These are phyloP conservation scores for Cenococcum geophilum DNA, from an alignment of 495 filamentous ascomycete genomes.

Conservation along the genomic window DNA sequence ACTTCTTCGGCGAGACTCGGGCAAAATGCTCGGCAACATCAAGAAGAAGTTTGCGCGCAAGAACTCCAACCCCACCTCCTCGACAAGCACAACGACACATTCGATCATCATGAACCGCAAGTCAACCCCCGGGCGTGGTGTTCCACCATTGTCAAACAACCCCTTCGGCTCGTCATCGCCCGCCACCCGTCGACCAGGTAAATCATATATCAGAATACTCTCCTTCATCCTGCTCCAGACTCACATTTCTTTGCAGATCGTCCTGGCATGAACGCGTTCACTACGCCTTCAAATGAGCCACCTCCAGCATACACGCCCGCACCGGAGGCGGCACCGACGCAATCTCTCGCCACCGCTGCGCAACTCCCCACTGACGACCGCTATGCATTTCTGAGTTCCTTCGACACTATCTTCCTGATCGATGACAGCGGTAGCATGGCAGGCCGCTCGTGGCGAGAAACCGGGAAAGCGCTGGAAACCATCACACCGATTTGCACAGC, in stretches of 20 bases:
- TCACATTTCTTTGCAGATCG: conserved; percentile 29
- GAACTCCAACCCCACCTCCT: conserved; percentile 8
- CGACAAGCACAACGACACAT: not conserved
- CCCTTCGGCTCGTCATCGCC: conserved; percentile 22
- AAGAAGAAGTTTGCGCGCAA: conserved; percentile 25
- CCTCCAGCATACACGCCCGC: conserved; percentile 45
- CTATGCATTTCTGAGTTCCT: conserved; percentile 76
- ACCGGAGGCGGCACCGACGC: conserved; percentile 12
- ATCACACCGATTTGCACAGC: conserved; percentile 82
- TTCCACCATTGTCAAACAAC: conserved; percentile 13
- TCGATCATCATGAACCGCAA: not conserved
- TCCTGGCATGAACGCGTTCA: conserved; percentile 39
- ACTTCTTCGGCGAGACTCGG: not conserved
- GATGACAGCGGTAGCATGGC: conserved; percentile 90
- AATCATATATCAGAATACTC: conserved; percentile 7
- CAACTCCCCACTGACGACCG: conserved; percentile 49
- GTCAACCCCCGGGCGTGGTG: conserved; percentile 6
- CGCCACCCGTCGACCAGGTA: conserved; percentile 36
- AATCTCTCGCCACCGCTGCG: conserved; percentile 15
- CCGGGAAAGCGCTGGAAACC: conserved; percentile 59
- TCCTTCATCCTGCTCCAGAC: conserved; percentile 6
- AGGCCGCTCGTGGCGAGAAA: conserved; percentile 72
- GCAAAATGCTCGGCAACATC: conserved; percentile 8
- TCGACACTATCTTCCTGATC: conserved; percentile 90
- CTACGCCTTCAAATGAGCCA: conserved; percentile 39